A percentile compares a stretch with the other conserved stretches of the same genome.
phyloP scores from a whole-genome alignment of 345 rosid genomes.

The Jatropha curcas region DNA sequence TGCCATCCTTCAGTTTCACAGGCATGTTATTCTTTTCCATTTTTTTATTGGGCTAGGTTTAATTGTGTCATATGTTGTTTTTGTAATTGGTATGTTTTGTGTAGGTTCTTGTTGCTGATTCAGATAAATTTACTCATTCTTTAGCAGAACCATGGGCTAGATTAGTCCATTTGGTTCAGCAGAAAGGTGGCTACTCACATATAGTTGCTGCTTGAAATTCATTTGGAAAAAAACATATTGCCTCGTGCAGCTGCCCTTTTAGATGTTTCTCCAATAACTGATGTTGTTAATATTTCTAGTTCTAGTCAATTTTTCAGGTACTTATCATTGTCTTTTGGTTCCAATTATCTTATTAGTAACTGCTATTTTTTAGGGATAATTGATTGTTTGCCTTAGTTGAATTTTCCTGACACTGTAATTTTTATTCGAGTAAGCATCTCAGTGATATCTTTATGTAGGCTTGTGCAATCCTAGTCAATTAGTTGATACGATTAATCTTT shows the following conservation, averaged over 20 bases:
- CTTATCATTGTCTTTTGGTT: background rate
- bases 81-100: constrained; percentile 16
- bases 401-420: background rate
- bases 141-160: constrained; percentile 93
- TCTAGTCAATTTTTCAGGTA: constrained; percentile 77
- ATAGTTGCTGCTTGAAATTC: constrained; percentile 75
- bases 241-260: constrained; percentile 94
- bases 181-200: constrained; percentile 65
- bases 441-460: background rate
- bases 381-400: constrained; percentile 5
- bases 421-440: background rate
- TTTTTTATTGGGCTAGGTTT: background rate
- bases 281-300: constrained; percentile 67
- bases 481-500: too few species aligned
- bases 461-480: too few species aligned
- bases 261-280: constrained; percentile 93
- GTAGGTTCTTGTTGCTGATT: constrained; percentile 92
- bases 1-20: constrained; percentile 75
- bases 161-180: constrained; percentile 71
- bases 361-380: background rate
- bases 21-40: constrained; percentile 33
- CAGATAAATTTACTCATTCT: constrained; percentile 62
- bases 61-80: constrained; percentile 1
- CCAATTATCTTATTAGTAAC: background rate
- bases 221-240: constrained; percentile 77